Conservation (phyloP, 2,329 filamentous ascomycete species). For the Trichoderma afroharzianum region DNA sequence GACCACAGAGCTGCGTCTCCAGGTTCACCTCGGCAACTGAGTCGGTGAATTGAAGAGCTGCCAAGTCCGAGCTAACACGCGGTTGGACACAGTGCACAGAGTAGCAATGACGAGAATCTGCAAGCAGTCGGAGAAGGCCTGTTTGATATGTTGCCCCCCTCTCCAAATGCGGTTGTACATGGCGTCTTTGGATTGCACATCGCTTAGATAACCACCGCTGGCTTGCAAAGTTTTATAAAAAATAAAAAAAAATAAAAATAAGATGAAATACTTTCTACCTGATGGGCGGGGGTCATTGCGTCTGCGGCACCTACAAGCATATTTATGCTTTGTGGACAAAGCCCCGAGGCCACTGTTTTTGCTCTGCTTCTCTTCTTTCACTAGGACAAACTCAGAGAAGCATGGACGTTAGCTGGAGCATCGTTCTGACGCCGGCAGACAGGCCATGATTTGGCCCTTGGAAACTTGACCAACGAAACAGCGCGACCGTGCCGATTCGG, state of each 20-base stretch:
- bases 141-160: background rate
- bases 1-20: background rate
- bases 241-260: background rate
- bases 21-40: constrained; percentile 14
- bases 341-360: background rate
- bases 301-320: background rate
- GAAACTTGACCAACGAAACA: constrained; percentile 21
- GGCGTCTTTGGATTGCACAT: background rate
- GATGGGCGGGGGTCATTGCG: background rate
- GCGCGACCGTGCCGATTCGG: constrained; percentile 24
- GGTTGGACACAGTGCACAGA: constrained; percentile 4
- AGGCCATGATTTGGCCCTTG: constrained; percentile 15
- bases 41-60: constrained; percentile 10
- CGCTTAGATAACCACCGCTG: background rate
- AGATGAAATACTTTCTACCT: background rate
- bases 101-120: constrained; percentile 4
- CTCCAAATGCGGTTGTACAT: background rate
- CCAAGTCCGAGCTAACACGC: constrained; percentile 10
- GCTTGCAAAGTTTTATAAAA: background rate
- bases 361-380: background rate
- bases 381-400: constrained; percentile 14
- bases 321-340: background rate
- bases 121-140: constrained; percentile 2
- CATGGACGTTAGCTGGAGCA: constrained; percentile 15
- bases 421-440: constrained; percentile 15